Evolutionary conservation across 2,329 filamentous ascomycete genomes (phyloP).

Genomic region (Bipolaris cookei): DNA sequence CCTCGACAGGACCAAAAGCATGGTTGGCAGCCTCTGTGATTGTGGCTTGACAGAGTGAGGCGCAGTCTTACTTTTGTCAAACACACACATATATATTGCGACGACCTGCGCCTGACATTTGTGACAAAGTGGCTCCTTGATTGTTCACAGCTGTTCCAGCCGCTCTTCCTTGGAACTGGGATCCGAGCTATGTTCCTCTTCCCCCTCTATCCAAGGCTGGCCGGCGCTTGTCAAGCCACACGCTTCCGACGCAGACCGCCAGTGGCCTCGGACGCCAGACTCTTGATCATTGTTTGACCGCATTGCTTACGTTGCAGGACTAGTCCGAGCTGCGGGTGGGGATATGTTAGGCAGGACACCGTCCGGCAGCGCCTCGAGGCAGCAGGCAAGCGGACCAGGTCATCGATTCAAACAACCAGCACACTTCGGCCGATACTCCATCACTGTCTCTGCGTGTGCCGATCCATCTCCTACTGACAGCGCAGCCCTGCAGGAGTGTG

Average conservation of each 20-base stretch:
- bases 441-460: not conserved
- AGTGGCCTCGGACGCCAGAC: not conserved
- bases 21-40: conserved; percentile 29
- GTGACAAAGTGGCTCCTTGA: not conserved
- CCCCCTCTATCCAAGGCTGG: conserved; percentile 23
- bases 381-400: conserved; percentile 24
- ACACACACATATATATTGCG: conserved; percentile 29
- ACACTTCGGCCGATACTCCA: conserved; percentile 6
- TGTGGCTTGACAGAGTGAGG: conserved; percentile 45
- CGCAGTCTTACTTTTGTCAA: conserved; percentile 36
- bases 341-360: conserved; percentile 28
- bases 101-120: not conserved
- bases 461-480: conserved; percentile 9
- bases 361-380: conserved; percentile 22
- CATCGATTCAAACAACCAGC: conserved; percentile 15
- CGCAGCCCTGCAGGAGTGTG: conserved; percentile 12
- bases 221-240: conserved; percentile 17
- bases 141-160: not conserved
- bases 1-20: conserved; percentile 25
- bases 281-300: conserved; percentile 14
- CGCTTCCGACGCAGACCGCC: not conserved
- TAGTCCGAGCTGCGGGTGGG: conserved; percentile 24
- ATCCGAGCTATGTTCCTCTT: conserved; percentile 3
- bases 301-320: conserved; percentile 34
- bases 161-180: not conserved